Base-by-base conservation (phyloP, 768 basidiomycete species). In the Naganishia vishniacii region DNA sequence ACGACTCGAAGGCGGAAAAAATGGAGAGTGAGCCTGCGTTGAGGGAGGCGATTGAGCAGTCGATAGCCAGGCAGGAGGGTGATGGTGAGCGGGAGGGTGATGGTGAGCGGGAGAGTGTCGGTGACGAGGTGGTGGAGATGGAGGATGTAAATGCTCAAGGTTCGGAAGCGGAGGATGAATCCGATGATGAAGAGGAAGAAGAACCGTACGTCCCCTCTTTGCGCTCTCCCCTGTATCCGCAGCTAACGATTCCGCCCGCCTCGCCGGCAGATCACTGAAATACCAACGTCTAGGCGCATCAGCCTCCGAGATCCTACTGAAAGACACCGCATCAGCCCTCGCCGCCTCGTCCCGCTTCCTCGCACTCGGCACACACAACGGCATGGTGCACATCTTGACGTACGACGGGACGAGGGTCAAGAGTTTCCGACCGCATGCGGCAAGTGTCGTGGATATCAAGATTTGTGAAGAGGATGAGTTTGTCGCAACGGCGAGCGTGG, bases 301-400 rank as follows among this genome's bases (percentile, higher is more conserved):
- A 0, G 79, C 88, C 29, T 83, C 84, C 4, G 88, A 89, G 69
- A 78, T 95, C 29, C 82, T 97, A 61, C 85, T 85, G 80, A 93
- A 89, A 75, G 94, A 95, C 72, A 86, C 90, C 13, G 89, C 87
- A 1, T 93, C 91, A 41, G 84, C 91, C 4, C 79, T 97, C 23
- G 82, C 84, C 13, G 83, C 91, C 23, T 85, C 87, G 0, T 84
- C 84, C 58, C 86, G 86, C 68, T 80, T 83, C 45, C 79, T 95
- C 92, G 89, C 87, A 26, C 77, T 98, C 40, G 94, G 93, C 23
- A 95, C 94, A 1, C 93, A 97, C 75, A 84, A 83, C 53, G 94
- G 94, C n/a, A 86, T 92, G 67, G 84, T 97, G 3, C 89, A 95
- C 73, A 82, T 95, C 20, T 80, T 95, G 15, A 86, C 86, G 72